Base-by-base conservation (phyloP, 192 early-diverging fungal species). In the Neocallimastix lanati region DNA sequence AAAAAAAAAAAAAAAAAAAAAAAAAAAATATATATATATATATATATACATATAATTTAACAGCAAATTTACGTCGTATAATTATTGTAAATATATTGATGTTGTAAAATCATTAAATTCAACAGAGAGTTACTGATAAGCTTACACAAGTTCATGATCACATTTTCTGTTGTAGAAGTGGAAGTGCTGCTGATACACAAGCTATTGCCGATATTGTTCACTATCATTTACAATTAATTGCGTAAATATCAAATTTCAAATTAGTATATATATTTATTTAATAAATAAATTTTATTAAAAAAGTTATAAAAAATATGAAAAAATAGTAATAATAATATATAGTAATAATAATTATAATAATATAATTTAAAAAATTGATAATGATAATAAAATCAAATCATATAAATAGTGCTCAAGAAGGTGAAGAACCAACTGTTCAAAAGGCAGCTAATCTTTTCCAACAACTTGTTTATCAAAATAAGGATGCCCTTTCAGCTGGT, bases 161-260 rank as follows among this genome's bases (percentile, higher is more conserved):
- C 77, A 96, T 99, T 81, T 98, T 94, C 87, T 97, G 96, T 84
- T 99, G 98, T 87, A 92, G 98, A 82, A 94, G 93, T n/a, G 98
- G 98, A 78, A 92, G 90, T 78, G 96, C 98, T 76, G 96, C 98
- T 77, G 98, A 99, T 86, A 99, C 98, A 28, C 98, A 99, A 86
- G 96, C 97, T 27, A 88, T 99, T 12, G 95, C 98, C 29, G 97
- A 98, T 82, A 95, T 99, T 82, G 95, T 99, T 28, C 92, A 93
- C 80, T 99, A 98, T 85, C 93, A 99, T 80, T 88, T 96, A 76
- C 93, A 96, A 83, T 89, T 96, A 88, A 98, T 94, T 85, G 86
- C 88, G 91, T 95, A 89, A 82, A 90, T 84, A 80, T 29, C 15
- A 6, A 33, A 33, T 33, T 11, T 33, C 11, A 33, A 33, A 33